Conservation (phyloP, 2,329 filamentous ascomycete genomes). For the Cladophialophora exuberans region DNA sequence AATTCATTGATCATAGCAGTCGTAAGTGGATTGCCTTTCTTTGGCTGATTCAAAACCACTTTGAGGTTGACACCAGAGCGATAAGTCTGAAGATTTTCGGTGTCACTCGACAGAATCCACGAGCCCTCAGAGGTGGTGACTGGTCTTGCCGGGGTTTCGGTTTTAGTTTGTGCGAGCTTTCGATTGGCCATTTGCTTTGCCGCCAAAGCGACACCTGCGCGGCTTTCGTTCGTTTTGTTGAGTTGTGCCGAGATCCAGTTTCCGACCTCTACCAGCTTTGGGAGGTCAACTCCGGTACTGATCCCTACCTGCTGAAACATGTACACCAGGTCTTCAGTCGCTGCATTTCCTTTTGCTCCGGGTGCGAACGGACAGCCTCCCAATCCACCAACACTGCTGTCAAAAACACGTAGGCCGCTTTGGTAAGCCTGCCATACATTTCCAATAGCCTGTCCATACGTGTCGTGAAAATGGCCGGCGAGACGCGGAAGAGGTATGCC, state of each 20-base stretch:
- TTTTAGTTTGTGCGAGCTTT: background rate
- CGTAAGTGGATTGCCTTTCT: constrained; percentile 47
- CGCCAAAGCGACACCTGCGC: constrained; percentile 63
- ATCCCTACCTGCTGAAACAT: constrained; percentile 57
- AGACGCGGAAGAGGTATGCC: constrained; percentile 71
- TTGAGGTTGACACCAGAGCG: constrained; percentile 36
- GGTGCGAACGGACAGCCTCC: constrained; percentile 86
- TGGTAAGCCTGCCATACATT: constrained; percentile 78
- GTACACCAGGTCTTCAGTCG: constrained; percentile 82
- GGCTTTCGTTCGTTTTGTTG: constrained; percentile 65
- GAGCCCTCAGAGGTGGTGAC: background rate
- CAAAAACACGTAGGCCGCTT: constrained; percentile 77
- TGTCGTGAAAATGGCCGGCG: constrained; percentile 87
- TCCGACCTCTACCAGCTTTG: constrained; percentile 69
- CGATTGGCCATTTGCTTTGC: constrained; percentile 6
- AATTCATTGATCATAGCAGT: constrained; percentile 41
- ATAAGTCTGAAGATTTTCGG: constrained; percentile 36
- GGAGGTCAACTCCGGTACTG: constrained; percentile 53
- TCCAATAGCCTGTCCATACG: constrained; percentile 81
- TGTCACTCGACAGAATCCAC: constrained; percentile 32
- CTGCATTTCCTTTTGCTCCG: constrained; percentile 83
- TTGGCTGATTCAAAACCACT: constrained; percentile 39
- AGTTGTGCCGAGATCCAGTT: constrained; percentile 71
- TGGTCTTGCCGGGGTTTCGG: background rate
- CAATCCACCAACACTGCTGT: constrained; percentile 76